Base-by-base conservation (phyloP, 2,329 filamentous ascomycete species). In the Monosporascus sp. region DNA sequence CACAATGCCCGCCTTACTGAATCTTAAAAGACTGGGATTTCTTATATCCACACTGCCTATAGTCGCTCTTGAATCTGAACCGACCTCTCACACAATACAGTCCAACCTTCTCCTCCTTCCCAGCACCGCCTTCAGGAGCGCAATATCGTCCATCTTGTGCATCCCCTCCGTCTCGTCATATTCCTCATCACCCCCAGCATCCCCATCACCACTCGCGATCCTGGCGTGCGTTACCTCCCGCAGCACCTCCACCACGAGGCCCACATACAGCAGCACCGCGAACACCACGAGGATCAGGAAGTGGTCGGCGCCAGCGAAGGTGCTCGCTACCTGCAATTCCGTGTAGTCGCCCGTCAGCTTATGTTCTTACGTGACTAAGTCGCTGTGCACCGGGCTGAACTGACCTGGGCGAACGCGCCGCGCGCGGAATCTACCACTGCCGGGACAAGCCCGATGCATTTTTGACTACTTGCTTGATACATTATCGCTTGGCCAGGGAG, bases 191-290 rank as follows among this genome's bases (percentile, higher is more conserved):
- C 14, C 43, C 6, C 43, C 8, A n/a, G 4, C 24, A 16, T 27
- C 26, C 11, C 9, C 27, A 11, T 11, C 9, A 11, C 27, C 27
- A 31, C 27, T 31, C 9, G 27, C 27, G 8, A 9, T 11, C 27
- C 27, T 31, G 7, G 27, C 27, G 9, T 26, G 43, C 16, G 20
- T 16, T 7, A 46, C 24, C 37, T 49, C 50, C 17, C 35, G 16
- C 16, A 52, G 17, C 24, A 52, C 31, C 37, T 52, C 50, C 17
- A 43, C 20, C 35, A 49, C 41, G n/a, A 52, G 45, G 11, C 38
- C 35, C 17, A 45, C 37, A 37, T 48, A 52, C 24, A 52, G 31
- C 11, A 52, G n/a, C 11, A 22, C 26, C 16, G 37, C 20, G 35
- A 38, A 31, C 24, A 48, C 11, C 2, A 48, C 3, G 17, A 52